Evolutionary conservation across 345 rosid genomes (phyloP), one percentile per base, ranked within the genome.

Genomic region (Mangifera indica): DNA sequence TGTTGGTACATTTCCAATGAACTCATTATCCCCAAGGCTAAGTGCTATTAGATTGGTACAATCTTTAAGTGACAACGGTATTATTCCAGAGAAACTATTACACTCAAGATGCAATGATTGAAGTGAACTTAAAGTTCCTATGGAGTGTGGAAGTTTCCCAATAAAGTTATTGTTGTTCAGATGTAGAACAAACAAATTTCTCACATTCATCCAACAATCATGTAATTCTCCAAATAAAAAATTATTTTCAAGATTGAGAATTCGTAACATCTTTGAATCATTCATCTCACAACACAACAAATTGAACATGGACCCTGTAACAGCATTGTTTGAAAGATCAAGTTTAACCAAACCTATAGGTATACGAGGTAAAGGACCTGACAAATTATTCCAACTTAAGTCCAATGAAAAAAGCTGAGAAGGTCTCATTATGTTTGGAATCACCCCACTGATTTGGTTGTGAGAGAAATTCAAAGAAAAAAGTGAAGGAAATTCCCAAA

Each of bases 301-400:
- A 14, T 11, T 9, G 1, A 58, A 72, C 25, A 78, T 42, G 2
- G 82, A 60, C 5, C 84, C 80, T 0, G 73, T 60, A 1, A 78
- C 66, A 0, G 68, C 71, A 32, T 81, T 78, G 52, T 60, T 72
- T 0, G 82, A 81, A 64, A 81, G 63, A 44, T 81, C 73, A 7
- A 78, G 32, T 12, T 54, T n/a, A 6, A 1, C 0, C 1, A 56
- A 18, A 10, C 45, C 24, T 0, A 72, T 60, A 24, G 73, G 53
- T 8, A 62, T 22, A 32, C 2, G 37, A 2, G 37, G 37, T 5
- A 32, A 3, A 57, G 29, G 46, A 49, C 84, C 80, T 1, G 25
- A n/a, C 4, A 77, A 67, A 18, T 44, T 7, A 48, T 81, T 77
- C 9, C 54, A n/a, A n/a, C n/a, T n/a, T n/a, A 77, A 49, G 51